Evolutionary conservation across 129 eudicot species (phyloP).

Genomic region (Flaveria trinervia): DNA sequence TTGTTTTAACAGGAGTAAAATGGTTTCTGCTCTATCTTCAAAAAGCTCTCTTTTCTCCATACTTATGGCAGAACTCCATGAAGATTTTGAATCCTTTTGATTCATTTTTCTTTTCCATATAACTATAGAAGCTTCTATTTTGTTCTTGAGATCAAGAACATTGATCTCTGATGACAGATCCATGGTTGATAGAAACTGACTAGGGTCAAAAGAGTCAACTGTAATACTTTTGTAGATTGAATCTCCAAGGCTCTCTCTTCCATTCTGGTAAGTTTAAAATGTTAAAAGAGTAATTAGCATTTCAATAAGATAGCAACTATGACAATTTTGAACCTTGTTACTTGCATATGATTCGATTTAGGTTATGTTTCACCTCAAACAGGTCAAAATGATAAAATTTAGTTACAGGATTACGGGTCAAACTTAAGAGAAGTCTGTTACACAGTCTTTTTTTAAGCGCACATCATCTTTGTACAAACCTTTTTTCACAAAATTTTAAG

Average conservation of each 20-base stretch:
- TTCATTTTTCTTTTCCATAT: conserved; percentile 84
- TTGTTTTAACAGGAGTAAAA: conserved; percentile 69
- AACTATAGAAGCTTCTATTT: conserved; percentile 83
- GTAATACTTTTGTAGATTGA: conserved; percentile 69
- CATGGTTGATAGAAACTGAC: conserved; percentile 66
- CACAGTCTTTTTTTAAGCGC: too few relatives aligned
- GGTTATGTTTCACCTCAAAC: neutral
- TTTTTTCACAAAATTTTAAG: too few relatives aligned
- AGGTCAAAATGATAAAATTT: neutral
- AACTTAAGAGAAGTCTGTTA: too few relatives aligned
- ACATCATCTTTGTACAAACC: too few relatives aligned
- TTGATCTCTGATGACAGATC: conserved; percentile 69
- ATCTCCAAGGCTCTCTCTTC: conserved; percentile 79
- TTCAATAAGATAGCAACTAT: neutral
- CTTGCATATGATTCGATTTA: neutral
- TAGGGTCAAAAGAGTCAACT: conserved; percentile 74
- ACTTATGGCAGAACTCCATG: conserved; percentile 74
- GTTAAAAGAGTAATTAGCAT: neutral
- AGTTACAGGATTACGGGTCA: neutral
- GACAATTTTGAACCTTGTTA: neutral
- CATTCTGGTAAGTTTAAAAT: conserved; percentile 54
- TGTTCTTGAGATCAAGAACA: conserved; percentile 79
- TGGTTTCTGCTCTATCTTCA: conserved; percentile 86
- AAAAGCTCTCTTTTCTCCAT: conserved; percentile 79
- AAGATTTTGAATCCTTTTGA: conserved; percentile 62